These are phyloP conservation scores for Ormosia emarginata DNA, from an alignment of 306 rosid species.

Conservation along the genomic window DNA sequence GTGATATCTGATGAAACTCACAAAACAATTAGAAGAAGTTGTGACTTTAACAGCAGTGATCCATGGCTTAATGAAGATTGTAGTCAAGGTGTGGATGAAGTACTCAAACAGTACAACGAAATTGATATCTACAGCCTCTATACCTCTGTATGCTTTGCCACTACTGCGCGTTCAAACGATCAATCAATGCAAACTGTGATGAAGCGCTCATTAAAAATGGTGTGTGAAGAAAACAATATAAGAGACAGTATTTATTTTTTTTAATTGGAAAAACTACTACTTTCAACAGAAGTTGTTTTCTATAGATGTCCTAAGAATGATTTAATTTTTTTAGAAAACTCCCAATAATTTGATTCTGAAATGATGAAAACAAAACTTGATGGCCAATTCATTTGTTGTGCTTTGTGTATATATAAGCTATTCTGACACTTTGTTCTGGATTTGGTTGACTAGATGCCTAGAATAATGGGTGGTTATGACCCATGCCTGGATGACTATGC, in stretches of 20 bases:
- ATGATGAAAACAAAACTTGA: background rate
- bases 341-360: background rate
- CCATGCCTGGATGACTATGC: slow-evolving; percentile 84
- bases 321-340: no score
- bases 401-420: background rate
- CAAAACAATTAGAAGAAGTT: slow-evolving; percentile 44
- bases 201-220: slow-evolving; percentile 63
- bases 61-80: slow-evolving; percentile 75
- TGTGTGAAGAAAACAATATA: background rate
- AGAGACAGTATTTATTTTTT: background rate
- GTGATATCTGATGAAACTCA: slow-evolving; percentile 91
- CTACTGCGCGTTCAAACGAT: slow-evolving; percentile 47
- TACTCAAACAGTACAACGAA: slow-evolving; percentile 61
- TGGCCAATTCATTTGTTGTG: background rate
- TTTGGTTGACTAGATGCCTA: slow-evolving; percentile 66
- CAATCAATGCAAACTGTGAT: slow-evolving; percentile 33
- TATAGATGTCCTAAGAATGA: background rate
- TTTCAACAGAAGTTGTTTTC: background rate
- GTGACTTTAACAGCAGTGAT: slow-evolving; percentile 69
- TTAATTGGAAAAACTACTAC: background rate
- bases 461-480: slow-evolving; percentile 85
- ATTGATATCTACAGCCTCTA: slow-evolving; percentile 89
- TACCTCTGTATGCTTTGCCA: slow-evolving; percentile 65
- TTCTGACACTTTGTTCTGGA: slow-evolving; percentile 1
- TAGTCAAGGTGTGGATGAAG: slow-evolving; percentile 57